Conservation (phyloP, 345 rosid species). For the Salix koriyanagi region DNA sequence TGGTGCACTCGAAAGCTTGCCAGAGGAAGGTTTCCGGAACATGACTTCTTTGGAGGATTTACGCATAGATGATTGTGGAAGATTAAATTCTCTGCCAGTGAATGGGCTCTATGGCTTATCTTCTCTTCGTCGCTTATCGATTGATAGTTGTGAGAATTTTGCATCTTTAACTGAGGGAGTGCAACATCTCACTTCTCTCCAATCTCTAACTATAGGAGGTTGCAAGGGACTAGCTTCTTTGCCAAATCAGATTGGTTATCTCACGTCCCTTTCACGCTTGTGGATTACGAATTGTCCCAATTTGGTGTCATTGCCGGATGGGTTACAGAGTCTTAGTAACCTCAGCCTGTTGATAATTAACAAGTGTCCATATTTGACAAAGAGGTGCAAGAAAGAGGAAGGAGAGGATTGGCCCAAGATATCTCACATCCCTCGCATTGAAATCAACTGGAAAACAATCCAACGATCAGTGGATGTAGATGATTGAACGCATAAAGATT, state of each 20-base stretch:
- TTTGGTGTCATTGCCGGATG: background rate
- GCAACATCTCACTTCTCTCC: background rate
- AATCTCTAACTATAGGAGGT: background rate
- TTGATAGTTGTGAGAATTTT: background rate
- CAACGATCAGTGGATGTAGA: too few species aligned
- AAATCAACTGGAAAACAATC: too few species aligned
- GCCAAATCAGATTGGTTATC: constrained; percentile 1
- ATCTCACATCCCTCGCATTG: background rate
- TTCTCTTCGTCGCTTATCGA: background rate
- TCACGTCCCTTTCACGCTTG: background rate
- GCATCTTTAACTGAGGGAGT: background rate
- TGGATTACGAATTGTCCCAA: background rate
- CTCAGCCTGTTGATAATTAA: background rate
- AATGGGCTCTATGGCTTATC: background rate
- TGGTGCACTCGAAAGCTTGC: background rate
- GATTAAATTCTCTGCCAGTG: background rate
- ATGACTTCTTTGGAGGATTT: background rate
- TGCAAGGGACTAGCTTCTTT: background rate
- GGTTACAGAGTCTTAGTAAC: background rate
- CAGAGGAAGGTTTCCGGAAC: background rate
- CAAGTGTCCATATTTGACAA: background rate
- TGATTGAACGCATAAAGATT: too few species aligned
- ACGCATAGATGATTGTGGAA: fast-evolving
- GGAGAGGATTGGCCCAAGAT: constrained; percentile 10
- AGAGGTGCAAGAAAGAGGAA: background rate